Evolutionary conservation across 1,139 yeast species (phyloP).

Genomic region (Candida sanyaensis): DNA sequence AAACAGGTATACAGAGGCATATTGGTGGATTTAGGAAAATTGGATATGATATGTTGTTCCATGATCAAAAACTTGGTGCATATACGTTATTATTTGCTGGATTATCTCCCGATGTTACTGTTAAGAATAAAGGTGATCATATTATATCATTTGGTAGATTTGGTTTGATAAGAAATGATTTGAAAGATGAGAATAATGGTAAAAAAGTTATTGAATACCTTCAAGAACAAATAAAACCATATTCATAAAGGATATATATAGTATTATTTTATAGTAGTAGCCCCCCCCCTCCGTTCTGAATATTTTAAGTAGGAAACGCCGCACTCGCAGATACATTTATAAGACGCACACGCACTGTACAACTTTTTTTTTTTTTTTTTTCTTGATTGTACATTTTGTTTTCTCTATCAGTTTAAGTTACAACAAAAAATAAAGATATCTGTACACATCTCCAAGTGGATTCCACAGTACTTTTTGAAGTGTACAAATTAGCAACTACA

Average conservation of each 20-base stretch:
- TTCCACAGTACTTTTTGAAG: too few species aligned
- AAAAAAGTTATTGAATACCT: slow-evolving; percentile 7
- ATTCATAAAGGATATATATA: not conserved
- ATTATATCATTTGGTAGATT: slow-evolving; percentile 11
- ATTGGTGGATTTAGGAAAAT: slow-evolving; percentile 10
- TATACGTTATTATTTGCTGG: slow-evolving; percentile 23
- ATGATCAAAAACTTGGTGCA: slow-evolving; percentile 16
- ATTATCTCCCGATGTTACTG: slow-evolving; percentile 13
- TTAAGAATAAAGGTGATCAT: slow-evolving; percentile 5
- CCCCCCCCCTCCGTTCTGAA: not conserved
- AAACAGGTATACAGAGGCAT: slow-evolving; percentile 42
- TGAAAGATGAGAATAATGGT: slow-evolving; percentile 5
- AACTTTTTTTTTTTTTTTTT: too few species aligned
- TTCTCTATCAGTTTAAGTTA: too few species aligned
- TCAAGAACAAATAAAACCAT: slow-evolving; percentile 8
- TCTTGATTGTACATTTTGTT: too few species aligned
- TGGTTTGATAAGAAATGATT: slow-evolving; percentile 7
- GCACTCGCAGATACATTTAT: not conserved
- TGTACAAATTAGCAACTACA: not conserved
- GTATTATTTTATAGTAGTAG: not conserved
- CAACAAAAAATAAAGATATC: not conserved
- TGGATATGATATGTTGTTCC: not conserved
- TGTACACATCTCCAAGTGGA: not conserved
- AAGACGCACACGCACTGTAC: too few species aligned
- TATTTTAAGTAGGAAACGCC: not conserved